Percentiles rank a stretch among this genome's conserved stretches.
Conservation (phyloP, 345 rosid genomes). For the Anastatica hierochuntica region DNA sequence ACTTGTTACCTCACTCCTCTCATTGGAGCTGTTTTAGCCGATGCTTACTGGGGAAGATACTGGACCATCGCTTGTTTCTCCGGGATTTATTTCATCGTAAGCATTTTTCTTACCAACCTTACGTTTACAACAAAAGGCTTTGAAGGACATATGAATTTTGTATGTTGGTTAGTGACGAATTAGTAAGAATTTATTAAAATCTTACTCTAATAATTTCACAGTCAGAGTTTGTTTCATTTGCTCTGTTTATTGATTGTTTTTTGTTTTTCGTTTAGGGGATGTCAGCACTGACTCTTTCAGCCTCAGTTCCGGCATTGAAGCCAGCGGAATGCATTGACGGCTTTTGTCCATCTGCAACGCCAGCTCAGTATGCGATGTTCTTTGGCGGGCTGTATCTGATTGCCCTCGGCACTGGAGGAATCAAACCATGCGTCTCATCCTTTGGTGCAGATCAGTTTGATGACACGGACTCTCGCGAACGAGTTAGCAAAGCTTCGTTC, state of each 20-base stretch:
- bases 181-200: background rate
- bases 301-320: constrained; percentile 53
- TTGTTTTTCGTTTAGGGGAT: constrained; percentile 53
- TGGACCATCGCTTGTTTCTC: constrained; percentile 93
- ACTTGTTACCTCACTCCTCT: constrained; percentile 94
- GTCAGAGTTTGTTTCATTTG: background rate
- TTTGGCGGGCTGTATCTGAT: constrained; percentile 85
- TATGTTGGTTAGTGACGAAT: background rate
- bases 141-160: no score
- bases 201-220: no score
- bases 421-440: constrained; percentile 91
- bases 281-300: constrained; percentile 79
- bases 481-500: constrained; percentile 77
- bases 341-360: constrained; percentile 59
- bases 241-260: background rate
- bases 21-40: constrained; percentile 81
- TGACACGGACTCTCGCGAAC: constrained; percentile 69
- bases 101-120: no score
- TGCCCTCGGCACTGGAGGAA: constrained; percentile 90
- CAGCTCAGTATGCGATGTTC: constrained; percentile 61
- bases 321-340: constrained; percentile 57
- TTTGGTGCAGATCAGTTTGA: constrained; percentile 97
- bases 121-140: no score
- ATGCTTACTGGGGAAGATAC: constrained; percentile 98
- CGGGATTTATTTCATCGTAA: constrained; percentile 64